Evolutionary conservation across 768 basidiomycete genomes (phyloP).

Genomic region (Mycena pura): DNA sequence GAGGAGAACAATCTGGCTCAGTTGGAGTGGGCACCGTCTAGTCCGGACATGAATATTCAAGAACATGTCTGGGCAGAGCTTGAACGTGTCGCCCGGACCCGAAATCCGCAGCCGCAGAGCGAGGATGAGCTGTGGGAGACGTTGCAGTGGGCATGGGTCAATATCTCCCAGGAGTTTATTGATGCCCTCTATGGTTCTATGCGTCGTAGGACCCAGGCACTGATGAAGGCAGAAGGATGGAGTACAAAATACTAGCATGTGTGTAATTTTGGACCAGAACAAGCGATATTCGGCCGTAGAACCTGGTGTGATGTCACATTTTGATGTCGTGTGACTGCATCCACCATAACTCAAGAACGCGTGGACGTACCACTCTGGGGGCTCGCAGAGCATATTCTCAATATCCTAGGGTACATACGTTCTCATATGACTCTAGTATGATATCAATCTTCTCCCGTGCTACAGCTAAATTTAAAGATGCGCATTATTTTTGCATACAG

Average conservation of each 20-base stretch:
- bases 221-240: conserved; percentile 7
- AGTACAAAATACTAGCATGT: conserved; percentile 6
- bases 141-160: conserved; percentile 14
- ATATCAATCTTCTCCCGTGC: no score
- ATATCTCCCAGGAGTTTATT: conserved; percentile 8
- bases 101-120: conserved; percentile 22
- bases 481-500: no score
- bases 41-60: conserved; percentile 42
- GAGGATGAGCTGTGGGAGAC: conserved; percentile 31
- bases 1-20: conserved; percentile 31
- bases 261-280: no score
- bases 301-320: no score
- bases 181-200: conserved; percentile 5
- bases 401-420: no score
- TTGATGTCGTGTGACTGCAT: no score
- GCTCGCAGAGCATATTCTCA: no score
- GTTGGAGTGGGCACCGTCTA: conserved; percentile 39
- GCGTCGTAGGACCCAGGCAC: conserved; percentile 1
- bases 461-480: no score
- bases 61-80: conserved; percentile 41
- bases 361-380: no score
- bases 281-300: no score
- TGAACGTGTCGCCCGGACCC: conserved; percentile 20
- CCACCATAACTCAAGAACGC: no score
- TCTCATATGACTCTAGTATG: no score